Conservation (phyloP, 768 basidiomycete genomes). For the Xerocomellus intermedius region DNA sequence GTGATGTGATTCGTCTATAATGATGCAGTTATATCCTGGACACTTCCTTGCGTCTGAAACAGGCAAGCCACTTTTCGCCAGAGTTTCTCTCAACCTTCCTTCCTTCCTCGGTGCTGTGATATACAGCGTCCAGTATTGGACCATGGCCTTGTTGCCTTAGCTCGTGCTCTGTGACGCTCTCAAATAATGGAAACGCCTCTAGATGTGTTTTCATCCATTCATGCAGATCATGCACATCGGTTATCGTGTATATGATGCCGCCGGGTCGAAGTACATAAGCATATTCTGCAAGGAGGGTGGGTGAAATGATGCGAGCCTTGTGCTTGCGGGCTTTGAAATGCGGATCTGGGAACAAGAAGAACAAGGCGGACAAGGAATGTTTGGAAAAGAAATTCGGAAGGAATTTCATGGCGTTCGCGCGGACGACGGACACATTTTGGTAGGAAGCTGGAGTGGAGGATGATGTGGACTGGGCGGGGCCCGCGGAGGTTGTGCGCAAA, state of each 20-base stretch:
- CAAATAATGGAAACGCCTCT: constrained; percentile 84
- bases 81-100: constrained; percentile 92
- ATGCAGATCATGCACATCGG: constrained; percentile 92
- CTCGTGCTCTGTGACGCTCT: constrained; percentile 69
- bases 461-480: constrained; percentile 13
- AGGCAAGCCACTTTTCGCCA: constrained; percentile 90
- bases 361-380: constrained; percentile 86
- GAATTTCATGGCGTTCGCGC: constrained; percentile 99
- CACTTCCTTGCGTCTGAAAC: constrained; percentile 65
- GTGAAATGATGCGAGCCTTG: constrained; percentile 98
- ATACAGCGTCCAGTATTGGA: constrained; percentile 77
- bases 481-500: constrained; percentile 64
- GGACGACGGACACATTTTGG: constrained; percentile 89
- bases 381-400: constrained; percentile 94
- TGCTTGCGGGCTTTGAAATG: constrained; percentile 98
- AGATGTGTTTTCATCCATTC: constrained; percentile 94
- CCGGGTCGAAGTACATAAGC: constrained; percentile 90
- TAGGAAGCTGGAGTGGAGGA: constrained; percentile 46
- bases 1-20: constrained; percentile 16
- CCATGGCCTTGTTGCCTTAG: constrained; percentile 77
- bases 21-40: constrained; percentile 11
- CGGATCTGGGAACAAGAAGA: constrained; percentile 98
- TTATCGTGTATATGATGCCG: constrained; percentile 97
- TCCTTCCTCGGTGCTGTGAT: constrained; percentile 90
- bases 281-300: constrained; percentile 96